phyloP scores from a whole-genome alignment of 305 asterid genomes.

The Fraxinus angustifolia region DNA sequence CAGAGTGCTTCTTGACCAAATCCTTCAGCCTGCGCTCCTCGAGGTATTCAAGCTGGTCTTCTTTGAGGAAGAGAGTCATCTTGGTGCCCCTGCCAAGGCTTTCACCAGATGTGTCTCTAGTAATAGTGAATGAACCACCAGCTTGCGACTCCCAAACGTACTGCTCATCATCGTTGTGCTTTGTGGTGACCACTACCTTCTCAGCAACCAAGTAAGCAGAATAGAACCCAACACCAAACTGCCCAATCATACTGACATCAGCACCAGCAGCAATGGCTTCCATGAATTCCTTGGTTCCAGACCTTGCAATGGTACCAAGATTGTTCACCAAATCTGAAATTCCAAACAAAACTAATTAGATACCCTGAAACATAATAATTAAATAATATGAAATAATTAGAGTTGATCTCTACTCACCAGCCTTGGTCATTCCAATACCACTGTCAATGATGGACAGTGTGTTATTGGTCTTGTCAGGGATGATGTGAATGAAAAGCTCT shows the following conservation, averaged over 20 bases:
- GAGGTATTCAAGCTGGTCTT: constrained; percentile 36
- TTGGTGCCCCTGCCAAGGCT: constrained; percentile 34
- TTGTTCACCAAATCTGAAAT: constrained; percentile 37
- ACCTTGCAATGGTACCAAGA: constrained; percentile 39
- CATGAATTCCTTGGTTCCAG: constrained; percentile 39
- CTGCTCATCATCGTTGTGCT: constrained; percentile 38
- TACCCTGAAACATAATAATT: not conserved
- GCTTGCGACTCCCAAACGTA: constrained; percentile 40
- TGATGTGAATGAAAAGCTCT: constrained; percentile 28
- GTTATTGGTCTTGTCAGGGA: constrained; percentile 31
- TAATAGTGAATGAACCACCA: constrained; percentile 36
- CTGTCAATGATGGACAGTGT: constrained; percentile 26
- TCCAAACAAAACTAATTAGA: not conserved
- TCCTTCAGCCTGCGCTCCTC: constrained; percentile 39
- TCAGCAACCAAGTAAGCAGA: constrained; percentile 39
- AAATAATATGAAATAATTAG: not conserved
- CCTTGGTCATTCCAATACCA: constrained; percentile 31
- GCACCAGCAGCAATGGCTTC: constrained; percentile 40
- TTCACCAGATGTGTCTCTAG: constrained; percentile 37
- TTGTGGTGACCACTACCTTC: constrained; percentile 31
- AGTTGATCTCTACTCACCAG: constrained; percentile 18
- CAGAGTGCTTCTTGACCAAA: constrained; percentile 36
- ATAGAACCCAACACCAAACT: constrained; percentile 39
- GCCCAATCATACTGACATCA: constrained; percentile 42
- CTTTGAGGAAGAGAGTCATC: constrained; percentile 30